Base-by-base conservation (phyloP, 768 basidiomycete species). In the Tylopilus plumbeoviolaceoides region DNA sequence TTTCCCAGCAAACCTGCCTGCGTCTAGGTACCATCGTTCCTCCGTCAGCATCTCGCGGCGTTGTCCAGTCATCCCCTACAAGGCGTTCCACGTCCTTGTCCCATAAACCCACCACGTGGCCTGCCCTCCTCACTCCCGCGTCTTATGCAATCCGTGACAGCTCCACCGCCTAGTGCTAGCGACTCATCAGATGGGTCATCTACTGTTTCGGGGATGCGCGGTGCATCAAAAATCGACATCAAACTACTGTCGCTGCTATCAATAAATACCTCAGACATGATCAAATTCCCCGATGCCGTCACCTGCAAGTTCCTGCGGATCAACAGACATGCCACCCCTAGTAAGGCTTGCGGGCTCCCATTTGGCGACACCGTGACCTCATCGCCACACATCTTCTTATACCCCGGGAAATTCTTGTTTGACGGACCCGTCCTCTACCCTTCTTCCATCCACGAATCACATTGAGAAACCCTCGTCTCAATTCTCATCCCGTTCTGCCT, bases 131-230 rank as follows among this genome's bases (percentile, higher is more conserved):
- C 67, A 14, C 66, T 67, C 7, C 66, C 66, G 7, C 66, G 66
- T 49, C 63, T 64, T 50, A 64, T 58, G 58, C 66, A 67, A 47
- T 66, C 66, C 0, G 66, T 64, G n/a, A 67, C 66, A 14, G 60
- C 35, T 7, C 53, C 54, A 17, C 60, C 66, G 2, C 56, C 56
- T 15, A 50, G 45, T 1, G 36, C 44, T 10, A 40, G 17, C 30
- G 46, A 56, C 15, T 53, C 56, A 7, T 59, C 58, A 8, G 59
- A 58, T 6, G 59, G 50, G 17, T 36, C 55, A 5, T 55, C 64
- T 7, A 36, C 58, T 0, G 28, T 55, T 9, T 47, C 57, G 0
- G 54, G 40, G 8, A 42, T 62, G 40, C 62, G 46, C 48, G 62
- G 47, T 15, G 53, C 55, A 17, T 50, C 54, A 1, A 62, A 64